These are phyloP conservation scores for Furcasterigmium sp. DNA, from an alignment of 2,329 filamentous ascomycete genomes.

Conservation along the genomic window DNA sequence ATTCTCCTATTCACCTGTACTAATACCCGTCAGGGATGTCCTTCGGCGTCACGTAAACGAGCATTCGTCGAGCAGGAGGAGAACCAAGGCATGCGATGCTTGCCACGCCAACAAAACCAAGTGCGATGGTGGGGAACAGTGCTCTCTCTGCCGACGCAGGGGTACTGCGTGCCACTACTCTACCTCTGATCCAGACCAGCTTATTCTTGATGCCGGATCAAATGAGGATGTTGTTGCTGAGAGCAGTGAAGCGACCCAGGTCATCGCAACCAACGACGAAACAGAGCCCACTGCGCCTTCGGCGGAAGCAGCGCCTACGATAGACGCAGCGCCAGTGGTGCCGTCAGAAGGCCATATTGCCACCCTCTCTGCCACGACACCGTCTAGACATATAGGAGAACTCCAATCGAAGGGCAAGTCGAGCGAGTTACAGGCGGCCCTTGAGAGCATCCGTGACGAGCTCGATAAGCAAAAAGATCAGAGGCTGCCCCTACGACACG, in stretches of 20 bases:
- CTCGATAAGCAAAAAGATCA: not conserved
- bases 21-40: not conserved
- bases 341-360: too few relatives aligned
- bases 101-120: slow-evolving; percentile 1
- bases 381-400: too few relatives aligned
- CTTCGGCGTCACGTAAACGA: not conserved
- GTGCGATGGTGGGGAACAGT: not conserved
- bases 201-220: too few relatives aligned
- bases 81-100: not conserved
- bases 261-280: too few relatives aligned
- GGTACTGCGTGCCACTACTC: not conserved
- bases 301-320: too few relatives aligned
- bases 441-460: not conserved
- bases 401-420: too few relatives aligned
- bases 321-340: too few relatives aligned
- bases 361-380: too few relatives aligned
- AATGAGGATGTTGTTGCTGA: too few relatives aligned
- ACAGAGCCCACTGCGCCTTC: too few relatives aligned
- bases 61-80: not conserved
- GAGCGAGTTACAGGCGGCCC: not conserved
- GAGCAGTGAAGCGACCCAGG: too few relatives aligned
- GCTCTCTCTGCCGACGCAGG: not conserved
- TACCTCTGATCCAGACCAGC: too few relatives aligned
- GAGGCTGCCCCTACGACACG: not conserved
- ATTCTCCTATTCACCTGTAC: not conserved